Percentiles rank a stretch among this genome's conserved stretches.
Evolutionary conservation across 345 rosid genomes (phyloP).

Genomic region (Eucalyptus marginata): DNA sequence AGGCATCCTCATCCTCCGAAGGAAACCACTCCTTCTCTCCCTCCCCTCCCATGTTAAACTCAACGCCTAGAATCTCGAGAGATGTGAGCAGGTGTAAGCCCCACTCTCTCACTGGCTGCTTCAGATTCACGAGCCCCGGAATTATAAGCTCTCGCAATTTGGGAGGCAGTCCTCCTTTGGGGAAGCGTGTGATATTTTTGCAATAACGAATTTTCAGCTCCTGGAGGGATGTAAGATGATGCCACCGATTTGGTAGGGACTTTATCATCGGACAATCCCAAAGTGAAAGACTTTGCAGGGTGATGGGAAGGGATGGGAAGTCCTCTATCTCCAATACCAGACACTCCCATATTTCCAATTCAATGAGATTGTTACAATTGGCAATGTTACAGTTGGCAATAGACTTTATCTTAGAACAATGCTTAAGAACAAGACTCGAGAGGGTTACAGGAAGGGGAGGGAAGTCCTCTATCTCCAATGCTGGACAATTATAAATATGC

Average conservation of each 20-base stretch:
- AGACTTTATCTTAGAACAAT: background rate
- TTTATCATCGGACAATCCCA: accelerated
- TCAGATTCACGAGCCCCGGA: accelerated
- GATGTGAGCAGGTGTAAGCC: background rate
- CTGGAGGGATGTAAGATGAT: background rate
- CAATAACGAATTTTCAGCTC: accelerated
- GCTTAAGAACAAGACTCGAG: accelerated
- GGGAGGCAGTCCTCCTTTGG: background rate
- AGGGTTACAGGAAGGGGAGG: background rate
- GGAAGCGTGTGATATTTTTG: background rate
- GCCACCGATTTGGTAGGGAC: background rate
- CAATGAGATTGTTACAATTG: background rate
- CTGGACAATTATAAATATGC: accelerated
- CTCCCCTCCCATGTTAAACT: background rate
- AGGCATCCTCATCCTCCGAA: background rate
- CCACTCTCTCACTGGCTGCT: background rate
- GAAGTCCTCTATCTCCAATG: background rate
- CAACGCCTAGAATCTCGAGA: accelerated
- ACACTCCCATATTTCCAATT: accelerated
- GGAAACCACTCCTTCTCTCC: background rate
- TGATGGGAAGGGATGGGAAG: background rate
- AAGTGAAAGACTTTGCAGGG: accelerated
- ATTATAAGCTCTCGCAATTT: accelerated
- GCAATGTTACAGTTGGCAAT: background rate
- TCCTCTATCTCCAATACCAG: background rate